These are phyloP conservation scores for Saccharomycopsis sp. DNA, from an alignment of 805 yeast genomes.

Conservation along the genomic window DNA sequence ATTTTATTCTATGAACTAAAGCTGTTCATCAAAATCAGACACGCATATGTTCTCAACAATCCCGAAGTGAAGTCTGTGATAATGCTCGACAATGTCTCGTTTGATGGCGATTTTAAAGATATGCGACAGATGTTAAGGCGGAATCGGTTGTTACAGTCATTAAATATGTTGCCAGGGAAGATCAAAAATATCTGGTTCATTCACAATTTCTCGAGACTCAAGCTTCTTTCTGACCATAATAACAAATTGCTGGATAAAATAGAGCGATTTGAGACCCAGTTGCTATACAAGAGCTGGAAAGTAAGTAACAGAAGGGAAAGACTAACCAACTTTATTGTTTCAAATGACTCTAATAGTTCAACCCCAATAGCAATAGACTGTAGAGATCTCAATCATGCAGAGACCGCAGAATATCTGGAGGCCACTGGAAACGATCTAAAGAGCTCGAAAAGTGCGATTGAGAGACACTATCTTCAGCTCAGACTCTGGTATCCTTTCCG, in stretches of 20 bases:
- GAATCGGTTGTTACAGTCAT: conserved; percentile 22
- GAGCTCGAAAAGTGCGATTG: not conserved
- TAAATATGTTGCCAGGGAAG: conserved; percentile 43
- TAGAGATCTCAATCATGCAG: not conserved
- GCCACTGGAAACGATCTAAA: not conserved
- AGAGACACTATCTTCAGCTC: not conserved
- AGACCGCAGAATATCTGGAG: not conserved
- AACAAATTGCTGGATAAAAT: conserved; percentile 28
- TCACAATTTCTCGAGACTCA: conserved; percentile 36
- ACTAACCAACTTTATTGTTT: not conserved
- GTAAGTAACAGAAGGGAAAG: conserved; percentile 7
- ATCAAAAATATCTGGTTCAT: conserved; percentile 57
- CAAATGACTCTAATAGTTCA: not conserved
- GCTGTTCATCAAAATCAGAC: conserved; percentile 43
- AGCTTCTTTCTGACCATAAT: conserved; percentile 28
- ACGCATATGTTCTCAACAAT: conserved; percentile 33
- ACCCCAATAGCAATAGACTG: not conserved
- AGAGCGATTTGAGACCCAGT: conserved; percentile 35
- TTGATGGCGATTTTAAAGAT: conserved; percentile 14
- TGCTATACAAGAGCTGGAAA: conserved; percentile 23
- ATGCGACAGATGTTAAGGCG: conserved; percentile 17
- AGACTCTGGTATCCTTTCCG: not conserved
- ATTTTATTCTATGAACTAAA: conserved; percentile 52
- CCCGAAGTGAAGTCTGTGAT: conserved; percentile 28
- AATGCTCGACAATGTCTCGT: conserved; percentile 34